Conservation (phyloP, 352 stramenopile species). For the Globisporangium ultimum region DNA sequence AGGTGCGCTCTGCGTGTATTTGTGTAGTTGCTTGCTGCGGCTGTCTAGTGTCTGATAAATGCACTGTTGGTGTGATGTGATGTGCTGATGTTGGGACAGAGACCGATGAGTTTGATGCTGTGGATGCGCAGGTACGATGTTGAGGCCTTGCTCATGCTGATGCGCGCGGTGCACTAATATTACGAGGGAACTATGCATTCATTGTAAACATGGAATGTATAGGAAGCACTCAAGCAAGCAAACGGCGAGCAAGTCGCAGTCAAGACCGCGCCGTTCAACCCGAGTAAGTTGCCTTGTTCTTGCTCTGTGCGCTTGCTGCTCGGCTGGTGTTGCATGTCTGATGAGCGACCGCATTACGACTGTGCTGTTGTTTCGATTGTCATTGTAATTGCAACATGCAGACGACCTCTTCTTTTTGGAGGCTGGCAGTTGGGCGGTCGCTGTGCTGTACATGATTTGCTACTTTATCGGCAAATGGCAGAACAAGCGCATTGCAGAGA, state of each 20-base stretch:
- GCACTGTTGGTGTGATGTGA: no score
- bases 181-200: no score
- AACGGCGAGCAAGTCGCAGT: constrained; percentile 14
- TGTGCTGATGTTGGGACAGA: constrained; percentile 7
- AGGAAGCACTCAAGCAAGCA: not conserved
- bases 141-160: no score
- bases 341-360: not conserved
- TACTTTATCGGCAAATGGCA: constrained; percentile 67
- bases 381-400: constrained; percentile 4
- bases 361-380: not conserved
- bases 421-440: constrained; percentile 37
- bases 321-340: not conserved
- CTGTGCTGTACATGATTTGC: constrained; percentile 45
- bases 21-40: not conserved
- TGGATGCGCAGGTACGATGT: constrained; percentile 18
- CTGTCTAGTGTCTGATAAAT: not conserved
- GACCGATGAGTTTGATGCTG: constrained; percentile 43
- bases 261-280: constrained; percentile 11
- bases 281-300: constrained; percentile 7
- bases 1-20: not conserved
- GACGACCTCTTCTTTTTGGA: constrained; percentile 53
- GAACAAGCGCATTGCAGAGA: constrained; percentile 60
- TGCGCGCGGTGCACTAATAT: no score
- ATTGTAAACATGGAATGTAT: not conserved
- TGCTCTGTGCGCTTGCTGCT: not conserved